These are phyloP conservation scores for Lachancea fermentati DNA, from an alignment of 805 yeast species.

Conservation along the genomic window DNA sequence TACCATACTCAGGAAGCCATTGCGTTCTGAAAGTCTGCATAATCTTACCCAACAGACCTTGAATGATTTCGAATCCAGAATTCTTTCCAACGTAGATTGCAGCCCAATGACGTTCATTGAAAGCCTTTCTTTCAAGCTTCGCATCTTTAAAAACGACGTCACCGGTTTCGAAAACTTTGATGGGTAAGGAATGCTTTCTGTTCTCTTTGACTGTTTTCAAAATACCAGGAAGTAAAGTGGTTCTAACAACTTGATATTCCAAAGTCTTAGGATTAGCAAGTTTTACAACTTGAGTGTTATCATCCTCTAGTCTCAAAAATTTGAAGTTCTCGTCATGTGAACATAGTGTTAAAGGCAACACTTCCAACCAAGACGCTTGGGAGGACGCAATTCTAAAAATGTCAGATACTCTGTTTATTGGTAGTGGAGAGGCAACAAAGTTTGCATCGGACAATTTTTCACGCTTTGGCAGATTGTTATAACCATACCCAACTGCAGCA, in stretches of 20 bases:
- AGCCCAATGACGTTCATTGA: slow-evolving; percentile 90
- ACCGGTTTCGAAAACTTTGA: slow-evolving; percentile 91
- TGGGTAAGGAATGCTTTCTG: slow-evolving; percentile 91
- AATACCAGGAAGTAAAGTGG: slow-evolving; percentile 88
- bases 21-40: slow-evolving; percentile 94
- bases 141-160: slow-evolving; percentile 87
- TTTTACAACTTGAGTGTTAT: slow-evolving; percentile 73
- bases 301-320: slow-evolving; percentile 70
- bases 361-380: slow-evolving; percentile 94
- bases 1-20: slow-evolving; percentile 57
- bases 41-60: slow-evolving; percentile 88
- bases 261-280: slow-evolving; percentile 94
- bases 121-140: slow-evolving; percentile 78
- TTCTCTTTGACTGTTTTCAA: slow-evolving; percentile 94
- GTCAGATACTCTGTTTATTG: slow-evolving; percentile 86
- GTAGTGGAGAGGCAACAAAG: slow-evolving; percentile 78
- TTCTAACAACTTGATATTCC: slow-evolving; percentile 97
- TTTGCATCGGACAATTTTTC: slow-evolving; percentile 72
- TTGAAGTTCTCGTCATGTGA: slow-evolving; percentile 96
- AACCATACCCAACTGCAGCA: slow-evolving; percentile 94
- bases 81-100: slow-evolving; percentile 93
- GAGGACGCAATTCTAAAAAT: slow-evolving; percentile 86
- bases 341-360: slow-evolving; percentile 89
- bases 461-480: slow-evolving; percentile 77
- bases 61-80: slow-evolving; percentile 90